Base-by-base conservation (phyloP, 2,329 filamentous ascomycete species). In the Nigrospora osmanthi region DNA sequence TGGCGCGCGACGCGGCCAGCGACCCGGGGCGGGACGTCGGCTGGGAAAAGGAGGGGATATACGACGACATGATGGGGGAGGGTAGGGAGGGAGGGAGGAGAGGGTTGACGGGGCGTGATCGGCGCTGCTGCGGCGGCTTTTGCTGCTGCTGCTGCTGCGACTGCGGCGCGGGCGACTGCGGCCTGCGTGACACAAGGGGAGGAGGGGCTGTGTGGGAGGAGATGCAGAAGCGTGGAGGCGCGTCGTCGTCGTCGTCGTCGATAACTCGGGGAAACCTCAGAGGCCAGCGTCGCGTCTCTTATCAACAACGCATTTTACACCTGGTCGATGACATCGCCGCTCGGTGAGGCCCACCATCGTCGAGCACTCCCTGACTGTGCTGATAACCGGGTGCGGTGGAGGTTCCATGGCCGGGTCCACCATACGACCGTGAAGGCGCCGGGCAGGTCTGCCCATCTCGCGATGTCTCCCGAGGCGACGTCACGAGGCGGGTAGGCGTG, bases 361-460 rank as follows among this genome's bases (percentile, higher is more conserved):
- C 38, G 43, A 40, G 38, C 19, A 19, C 33, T 45, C 43, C 42
- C 38, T 17, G 35, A 36, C 36, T 45, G 32, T 16, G 23, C 32
- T 31, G 31, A 35, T 41, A 34, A 37, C 33, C 34, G 19, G 33
- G 35, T 42, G 38, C 30, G 38, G 43, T 36, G 46, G 31, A 34
- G 23, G 15, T 35, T 46, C 38, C 38, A 34, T 19, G 40, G 17
- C 19, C 19, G 28, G 50, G 45, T 48, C 50, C 50, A 52, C 50
- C 50, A 48, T 52, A 42, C 44, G 43, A 47, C 50, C 50, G 50
- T 50, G 46, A 48, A 49, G 42, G 39, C 43, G 46, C 50, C 50
- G 50, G 40, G 15, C 28, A 23, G 23, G 23, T 28, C 23, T 28
- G 23, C 23, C 23, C 23, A 28, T 28, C 23, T 28, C 23, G 23